A percentile compares a stretch with the other conserved stretches of the same genome.
Conservation (phyloP, 768 basidiomycete species). For the Gymnopilus dilepis region DNA sequence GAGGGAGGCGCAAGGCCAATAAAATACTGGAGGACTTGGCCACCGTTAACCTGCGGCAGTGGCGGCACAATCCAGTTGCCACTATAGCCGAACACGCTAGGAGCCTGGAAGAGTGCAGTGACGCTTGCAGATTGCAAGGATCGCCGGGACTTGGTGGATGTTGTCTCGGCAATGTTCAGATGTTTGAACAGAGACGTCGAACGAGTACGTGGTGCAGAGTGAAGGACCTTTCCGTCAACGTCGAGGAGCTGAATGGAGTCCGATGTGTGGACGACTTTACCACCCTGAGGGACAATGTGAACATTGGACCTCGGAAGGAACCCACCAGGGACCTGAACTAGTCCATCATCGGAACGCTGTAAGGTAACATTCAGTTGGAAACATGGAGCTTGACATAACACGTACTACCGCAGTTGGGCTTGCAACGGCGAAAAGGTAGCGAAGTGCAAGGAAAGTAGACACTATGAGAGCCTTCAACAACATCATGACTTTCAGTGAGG, state of each 20-base stretch:
- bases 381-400: neutral
- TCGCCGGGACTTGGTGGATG: neutral
- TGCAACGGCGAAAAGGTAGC: neutral
- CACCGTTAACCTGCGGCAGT: neutral
- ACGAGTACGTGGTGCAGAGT: neutral
- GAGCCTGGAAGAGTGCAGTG: neutral
- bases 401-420: neutral
- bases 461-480: neutral
- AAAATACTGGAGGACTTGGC: conserved; percentile 8
- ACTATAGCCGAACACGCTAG: neutral
- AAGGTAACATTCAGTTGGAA: neutral
- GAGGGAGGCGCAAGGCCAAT: neutral
- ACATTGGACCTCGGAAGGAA: conserved; percentile 4
- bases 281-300: conserved; percentile 5
- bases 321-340: conserved; percentile 5
- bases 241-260: conserved; percentile 1
- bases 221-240: conserved; percentile 3
- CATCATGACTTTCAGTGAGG: neutral
- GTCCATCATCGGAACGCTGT: neutral
- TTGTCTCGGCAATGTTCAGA: neutral
- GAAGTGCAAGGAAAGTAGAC: neutral
- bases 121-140: neutral
- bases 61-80: neutral
- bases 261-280: conserved; percentile 4
- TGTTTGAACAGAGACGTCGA: neutral